Evolutionary conservation across 2,329 filamentous ascomycete species (phyloP), one percentile per base, ranked within the genome.

Genomic region (Paradendryphiella salina): DNA sequence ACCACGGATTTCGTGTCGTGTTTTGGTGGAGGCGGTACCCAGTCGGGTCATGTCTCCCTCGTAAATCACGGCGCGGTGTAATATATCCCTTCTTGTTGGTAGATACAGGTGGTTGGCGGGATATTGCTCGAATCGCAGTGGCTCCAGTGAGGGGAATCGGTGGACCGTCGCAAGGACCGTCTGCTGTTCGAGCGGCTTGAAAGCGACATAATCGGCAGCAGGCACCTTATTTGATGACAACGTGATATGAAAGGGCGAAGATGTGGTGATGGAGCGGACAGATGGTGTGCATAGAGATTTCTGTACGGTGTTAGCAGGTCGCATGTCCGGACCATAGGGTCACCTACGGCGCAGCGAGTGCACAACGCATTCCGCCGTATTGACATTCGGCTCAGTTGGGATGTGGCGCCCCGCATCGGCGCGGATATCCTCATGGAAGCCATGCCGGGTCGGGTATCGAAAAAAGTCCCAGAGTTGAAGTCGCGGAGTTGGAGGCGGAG

Each of bases 21-120:
- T 73, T 57, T 73, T 73, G 29, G 71, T 72, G 10, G 61, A 66
- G 21, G 92, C 94, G 2, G 90, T 95, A 59, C 94, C 94, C 17
- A 63, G 31, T 23, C 94, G 87, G 48, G 90, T 88, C 68, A 80
- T 84, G 77, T 97, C 93, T 61, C 89, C 94, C 77, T 99, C 94
- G 80, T 88, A 97, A 63, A 96, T 78, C 51, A 99, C 85, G 51
- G 94, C 94, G 59, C 90, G 85, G 77, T 99, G 93, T 46, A 99
- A 85, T 59, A 99, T 85, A 73, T 99, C 94, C 72, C 88, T 86
- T 52, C 94, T 88, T 38, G 96, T 82, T 2, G 94, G 94, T 28
- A 97, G 84, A 69, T 89, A 79, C 36, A 99, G 87, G 74, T 96
- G 90, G 66, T 89, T 88, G 54, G 85, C 79, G 33, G 88, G 86